phyloP scores from a whole-genome alignment of 345 rosid species.

The Mercurialis annua region DNA sequence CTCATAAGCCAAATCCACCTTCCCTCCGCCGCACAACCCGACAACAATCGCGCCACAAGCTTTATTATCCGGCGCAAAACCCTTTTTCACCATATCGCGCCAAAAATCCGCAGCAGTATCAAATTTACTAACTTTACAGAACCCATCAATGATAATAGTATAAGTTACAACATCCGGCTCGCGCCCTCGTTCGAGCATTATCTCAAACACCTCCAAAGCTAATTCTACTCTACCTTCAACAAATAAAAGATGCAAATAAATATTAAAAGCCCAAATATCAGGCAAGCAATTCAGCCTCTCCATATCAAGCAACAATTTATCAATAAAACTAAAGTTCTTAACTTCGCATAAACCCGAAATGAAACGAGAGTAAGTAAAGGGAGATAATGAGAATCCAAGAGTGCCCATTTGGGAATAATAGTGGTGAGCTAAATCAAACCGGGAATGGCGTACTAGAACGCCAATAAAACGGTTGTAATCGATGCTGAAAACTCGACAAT shows the following conservation, averaged over 20 bases:
- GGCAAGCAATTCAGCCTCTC: constrained; percentile 57
- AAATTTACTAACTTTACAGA: constrained; percentile 53
- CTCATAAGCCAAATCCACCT: constrained; percentile 88
- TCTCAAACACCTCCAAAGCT: constrained; percentile 59
- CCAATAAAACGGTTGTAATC: constrained; percentile 91
- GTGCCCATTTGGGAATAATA: constrained; percentile 56
- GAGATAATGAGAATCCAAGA: constrained; percentile 68
- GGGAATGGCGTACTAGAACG: constrained; percentile 52
- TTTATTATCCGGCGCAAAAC: constrained; percentile 56
- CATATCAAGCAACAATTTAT: constrained; percentile 62
- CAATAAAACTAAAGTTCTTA: constrained; percentile 52
- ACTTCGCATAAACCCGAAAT: constrained; percentile 75
- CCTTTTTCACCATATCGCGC: constrained; percentile 61
- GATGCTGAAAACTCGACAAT: constrained; percentile 64
- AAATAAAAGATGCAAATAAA: constrained; percentile 70
- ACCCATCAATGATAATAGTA: constrained; percentile 67
- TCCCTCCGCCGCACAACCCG: constrained; percentile 65
- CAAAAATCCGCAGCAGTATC: constrained; percentile 57
- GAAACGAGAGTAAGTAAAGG: constrained; percentile 90
- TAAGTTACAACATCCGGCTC: constrained; percentile 81
- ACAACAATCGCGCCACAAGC: constrained; percentile 61
- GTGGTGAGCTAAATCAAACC: constrained; percentile 68
- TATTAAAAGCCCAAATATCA: constrained; percentile 80
- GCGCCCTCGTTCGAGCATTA: constrained; percentile 58
- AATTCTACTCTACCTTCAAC: constrained; percentile 41